phyloP scores from a whole-genome alignment of 306 rosid genomes.

The Oxytropis ochrocephala region DNA sequence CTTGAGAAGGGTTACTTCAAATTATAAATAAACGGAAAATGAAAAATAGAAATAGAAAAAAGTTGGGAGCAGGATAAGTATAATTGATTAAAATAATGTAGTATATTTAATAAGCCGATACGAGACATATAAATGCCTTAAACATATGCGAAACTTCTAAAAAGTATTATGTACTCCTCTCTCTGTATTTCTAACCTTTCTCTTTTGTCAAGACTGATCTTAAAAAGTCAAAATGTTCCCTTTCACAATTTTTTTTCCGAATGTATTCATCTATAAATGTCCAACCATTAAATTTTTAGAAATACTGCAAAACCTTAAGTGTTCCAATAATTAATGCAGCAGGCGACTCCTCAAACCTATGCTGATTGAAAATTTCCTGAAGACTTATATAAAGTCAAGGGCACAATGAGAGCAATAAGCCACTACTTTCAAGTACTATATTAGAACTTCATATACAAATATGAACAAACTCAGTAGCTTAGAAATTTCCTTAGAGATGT shows the following conservation, averaged over 20 bases:
- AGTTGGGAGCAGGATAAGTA: neutral
- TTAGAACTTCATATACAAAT: neutral
- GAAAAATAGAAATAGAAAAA: neutral
- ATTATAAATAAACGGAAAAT: neutral
- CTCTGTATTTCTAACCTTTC: neutral
- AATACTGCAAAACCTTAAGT: conserved; percentile 1
- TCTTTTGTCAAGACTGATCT: neutral
- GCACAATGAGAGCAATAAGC: conserved; percentile 8
- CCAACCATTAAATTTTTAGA: neutral
- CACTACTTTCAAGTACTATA: conserved; percentile 8
- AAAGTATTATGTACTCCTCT: neutral
- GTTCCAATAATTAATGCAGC: neutral
- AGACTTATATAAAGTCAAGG: neutral
- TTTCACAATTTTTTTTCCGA: neutral
- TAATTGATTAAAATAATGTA: neutral
- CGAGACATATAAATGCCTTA: neutral
- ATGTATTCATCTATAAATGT: neutral
- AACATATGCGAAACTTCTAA: neutral
- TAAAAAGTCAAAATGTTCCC: conserved; percentile 8
- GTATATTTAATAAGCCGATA: conserved; percentile 1
- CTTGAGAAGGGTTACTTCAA: conserved; percentile 1
- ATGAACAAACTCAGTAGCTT: neutral
- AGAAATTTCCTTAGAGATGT: neutral
- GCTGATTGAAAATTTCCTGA: neutral
- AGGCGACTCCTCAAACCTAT: neutral